phyloP scores from a whole-genome alignment of 2,329 filamentous ascomycete genomes.

The Penicillium sp. region DNA sequence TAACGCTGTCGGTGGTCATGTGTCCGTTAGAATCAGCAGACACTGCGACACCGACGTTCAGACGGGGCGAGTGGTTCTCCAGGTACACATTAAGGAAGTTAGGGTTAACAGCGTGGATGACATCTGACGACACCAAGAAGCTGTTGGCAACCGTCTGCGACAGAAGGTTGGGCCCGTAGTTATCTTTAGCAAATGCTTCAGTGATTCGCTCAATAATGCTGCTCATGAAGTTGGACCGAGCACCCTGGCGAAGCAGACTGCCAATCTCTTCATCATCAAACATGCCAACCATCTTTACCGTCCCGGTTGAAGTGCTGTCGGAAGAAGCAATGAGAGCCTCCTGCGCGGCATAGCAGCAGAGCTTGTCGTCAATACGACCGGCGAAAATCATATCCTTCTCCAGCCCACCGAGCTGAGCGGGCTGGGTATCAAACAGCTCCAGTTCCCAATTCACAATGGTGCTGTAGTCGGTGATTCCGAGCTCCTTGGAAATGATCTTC shows the following conservation, averaged over 20 bases:
- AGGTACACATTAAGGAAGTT: constrained; percentile 88
- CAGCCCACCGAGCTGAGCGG: constrained; percentile 78
- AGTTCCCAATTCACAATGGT: constrained; percentile 94
- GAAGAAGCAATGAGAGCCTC: constrained; percentile 75
- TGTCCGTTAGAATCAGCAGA: constrained; percentile 85
- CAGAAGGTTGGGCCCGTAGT: constrained; percentile 58
- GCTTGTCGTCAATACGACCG: constrained; percentile 94
- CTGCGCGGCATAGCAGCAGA: constrained; percentile 91
- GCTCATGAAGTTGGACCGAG: constrained; percentile 84
- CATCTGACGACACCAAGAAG: constrained; percentile 89
- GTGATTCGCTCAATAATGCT: constrained; percentile 77
- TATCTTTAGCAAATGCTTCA: constrained; percentile 57
- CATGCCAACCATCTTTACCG: constrained; percentile 86
- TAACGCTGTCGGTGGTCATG: constrained; percentile 92
- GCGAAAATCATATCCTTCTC: constrained; percentile 94
- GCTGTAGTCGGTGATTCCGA: constrained; percentile 71
- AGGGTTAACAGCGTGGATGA: constrained; percentile 90
- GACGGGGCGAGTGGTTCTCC: constrained; percentile 77
- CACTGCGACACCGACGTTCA: constrained; percentile 85
- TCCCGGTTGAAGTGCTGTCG: constrained; percentile 52
- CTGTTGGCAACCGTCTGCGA: constrained; percentile 86
- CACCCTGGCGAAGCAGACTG: constrained; percentile 85
- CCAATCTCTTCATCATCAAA: constrained; percentile 98
- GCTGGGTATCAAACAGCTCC: constrained; percentile 89
- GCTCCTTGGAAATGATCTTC: constrained; percentile 73